Evolutionary conservation across 352 stramenopile species (phyloP).

Genomic region (Pythium biforme): DNA sequence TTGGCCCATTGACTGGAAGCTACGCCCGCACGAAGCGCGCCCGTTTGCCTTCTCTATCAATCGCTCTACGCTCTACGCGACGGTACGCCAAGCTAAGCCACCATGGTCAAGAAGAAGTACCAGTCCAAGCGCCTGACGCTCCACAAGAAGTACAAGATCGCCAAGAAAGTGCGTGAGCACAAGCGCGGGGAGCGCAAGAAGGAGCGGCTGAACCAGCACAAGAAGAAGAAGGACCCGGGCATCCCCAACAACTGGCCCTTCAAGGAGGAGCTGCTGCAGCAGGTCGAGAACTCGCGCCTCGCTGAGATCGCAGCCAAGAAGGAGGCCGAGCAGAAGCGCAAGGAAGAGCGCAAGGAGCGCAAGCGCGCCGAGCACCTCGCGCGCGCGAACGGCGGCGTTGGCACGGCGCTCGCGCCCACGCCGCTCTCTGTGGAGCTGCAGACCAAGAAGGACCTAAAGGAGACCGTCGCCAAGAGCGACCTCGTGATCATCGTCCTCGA

Average conservation of each 20-base stretch:
- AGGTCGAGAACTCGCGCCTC: conserved; percentile 78
- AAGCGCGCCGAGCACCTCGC: conserved; percentile 41
- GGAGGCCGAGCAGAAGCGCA: conserved; percentile 56
- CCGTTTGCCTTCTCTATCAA: background rate
- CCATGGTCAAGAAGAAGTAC: conserved; percentile 99
- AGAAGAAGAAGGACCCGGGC: conserved; percentile 96
- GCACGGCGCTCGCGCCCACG: conserved; percentile 34
- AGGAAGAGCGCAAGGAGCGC: conserved; percentile 69
- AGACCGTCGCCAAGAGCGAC: conserved; percentile 58
- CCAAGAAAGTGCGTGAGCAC: conserved; percentile 91
- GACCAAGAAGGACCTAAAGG: conserved; percentile 77
- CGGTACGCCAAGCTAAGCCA: conserved; percentile 4
- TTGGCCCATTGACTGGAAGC: conserved; percentile 24
- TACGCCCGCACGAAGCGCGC: background rate
- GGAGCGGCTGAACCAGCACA: conserved; percentile 81
- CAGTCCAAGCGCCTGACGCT: conserved; percentile 97
- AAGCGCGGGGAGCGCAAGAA: conserved; percentile 94
- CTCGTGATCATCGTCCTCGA: conserved; percentile 92
- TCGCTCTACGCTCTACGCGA: background rate
- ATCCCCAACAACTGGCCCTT: conserved; percentile 99
- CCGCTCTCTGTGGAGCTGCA: conserved; percentile 74
- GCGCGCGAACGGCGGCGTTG: conserved; percentile 29
- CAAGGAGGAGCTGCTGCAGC: conserved; percentile 93
- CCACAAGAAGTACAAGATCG: conserved; percentile 99
- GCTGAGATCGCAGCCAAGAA: conserved; percentile 66